These are phyloP conservation scores for Solidago caesia DNA, from an alignment of 129 eudicot genomes.

Conservation along the genomic window DNA sequence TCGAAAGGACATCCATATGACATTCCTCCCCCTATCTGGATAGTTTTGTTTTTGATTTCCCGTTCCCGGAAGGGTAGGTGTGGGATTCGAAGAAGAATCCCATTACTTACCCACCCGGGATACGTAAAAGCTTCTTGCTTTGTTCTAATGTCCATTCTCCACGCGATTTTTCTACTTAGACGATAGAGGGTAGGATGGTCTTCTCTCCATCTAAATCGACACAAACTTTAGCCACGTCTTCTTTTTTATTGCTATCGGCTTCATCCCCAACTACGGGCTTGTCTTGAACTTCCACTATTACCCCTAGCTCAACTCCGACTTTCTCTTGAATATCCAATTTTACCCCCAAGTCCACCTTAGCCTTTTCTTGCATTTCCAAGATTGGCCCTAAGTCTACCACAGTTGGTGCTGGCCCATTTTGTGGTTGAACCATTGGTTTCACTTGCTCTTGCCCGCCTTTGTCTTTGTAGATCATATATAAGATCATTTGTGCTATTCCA, in stretches of 20 bases:
- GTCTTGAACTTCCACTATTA: conserved; percentile 10
- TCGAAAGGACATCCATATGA: conserved; percentile 12
- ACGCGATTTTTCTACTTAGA: background rate
- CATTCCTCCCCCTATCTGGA: conserved; percentile 10
- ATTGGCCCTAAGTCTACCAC: conserved; percentile 33
- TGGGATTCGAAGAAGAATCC: conserved; percentile 8
- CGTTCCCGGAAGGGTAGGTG: conserved; percentile 11
- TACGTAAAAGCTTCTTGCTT: conserved; percentile 4
- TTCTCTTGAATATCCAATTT: conserved; percentile 22
- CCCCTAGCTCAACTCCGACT: conserved; percentile 8
- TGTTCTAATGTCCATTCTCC: background rate
- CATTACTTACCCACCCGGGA: background rate
- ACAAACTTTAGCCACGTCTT: conserved; percentile 16
- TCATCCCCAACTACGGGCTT: conserved; percentile 13
- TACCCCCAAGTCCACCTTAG: conserved; percentile 9
- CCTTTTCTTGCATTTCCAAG: conserved; percentile 27
- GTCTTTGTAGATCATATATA: conserved; percentile 52
- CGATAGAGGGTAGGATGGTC: conserved; percentile 15
- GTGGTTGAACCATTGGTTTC: conserved; percentile 27
- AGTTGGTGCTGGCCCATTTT: background rate
- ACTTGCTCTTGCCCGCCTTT: conserved; percentile 27
- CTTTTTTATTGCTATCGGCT: conserved; percentile 18
- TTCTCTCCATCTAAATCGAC: conserved; percentile 23
- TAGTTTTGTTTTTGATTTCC: conserved; percentile 7
- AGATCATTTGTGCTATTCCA: conserved; percentile 59